Base-by-base conservation (phyloP, 2,329 filamentous ascomycete genomes). In the Chaetomium strumarium region DNA sequence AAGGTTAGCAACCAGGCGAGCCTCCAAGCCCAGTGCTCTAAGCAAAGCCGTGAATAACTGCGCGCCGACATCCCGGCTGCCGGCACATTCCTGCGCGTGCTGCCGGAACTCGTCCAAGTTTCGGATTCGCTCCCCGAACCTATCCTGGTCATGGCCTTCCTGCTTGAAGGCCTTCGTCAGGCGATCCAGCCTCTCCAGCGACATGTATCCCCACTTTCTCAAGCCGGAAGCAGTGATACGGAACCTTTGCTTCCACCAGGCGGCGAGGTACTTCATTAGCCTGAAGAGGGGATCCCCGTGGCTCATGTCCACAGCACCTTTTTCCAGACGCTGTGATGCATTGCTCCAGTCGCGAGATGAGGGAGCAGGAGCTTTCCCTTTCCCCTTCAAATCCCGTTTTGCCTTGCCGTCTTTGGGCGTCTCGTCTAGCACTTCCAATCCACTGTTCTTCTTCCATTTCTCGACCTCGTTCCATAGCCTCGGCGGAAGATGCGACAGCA, bases 191-290 rank as follows among this genome's bases (percentile, higher is more conserved):
- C 82, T 78, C 60, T 85, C 77, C n/a, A 90, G 78, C 0, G 86
- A 77, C 73, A 92, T 86, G 66, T 97, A 97, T 0, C 93, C 93
- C 65, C 81, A 78, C 71, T 97, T 99, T n/a, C 91, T 80, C 19
- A 97, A 64, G 0, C 88, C 89, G 0, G 91, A 90, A 0, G 85
- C 79, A 0, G 83, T 89, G 40, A 93, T 76, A 1, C 75, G 79
- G 67, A 95, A 99, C 33, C 84, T 78, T 62, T 90, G 86, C 66
- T 85, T 90, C 93, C 93, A 99, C 76, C 90, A 96, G 1, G 84
- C 79, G 10, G 85, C 76, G n/a, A 99, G 71, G 3, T 82, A 76
- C 62, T 86, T 86, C 63, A 97, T 75, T 4, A 97, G 73, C 19
- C 84, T 77, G 49, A 92, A 79, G 5, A 95, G 70, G 0, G 91